Base-by-base conservation (phyloP, 805 yeast genomes). In the Yarrowia sp. region DNA sequence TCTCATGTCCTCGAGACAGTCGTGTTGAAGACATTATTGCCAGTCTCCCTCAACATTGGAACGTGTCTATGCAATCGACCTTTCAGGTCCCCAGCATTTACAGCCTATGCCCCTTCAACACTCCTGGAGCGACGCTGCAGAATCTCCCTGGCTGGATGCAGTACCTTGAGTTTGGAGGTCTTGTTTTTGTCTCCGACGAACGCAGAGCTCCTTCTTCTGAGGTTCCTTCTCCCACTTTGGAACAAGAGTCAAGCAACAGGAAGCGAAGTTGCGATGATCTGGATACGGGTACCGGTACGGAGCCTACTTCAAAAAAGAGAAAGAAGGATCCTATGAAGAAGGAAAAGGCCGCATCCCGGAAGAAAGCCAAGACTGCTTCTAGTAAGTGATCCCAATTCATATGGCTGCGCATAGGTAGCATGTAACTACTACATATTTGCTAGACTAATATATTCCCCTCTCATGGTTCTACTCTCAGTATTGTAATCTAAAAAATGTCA, bases 401-500 rank as follows among this genome's bases (percentile, higher is more conserved):
- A 22, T 22, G 28, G 28, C 28, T 22, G 28, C 28, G 28, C 5
- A 22, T 22, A 3, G 28, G 5, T 22, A 22, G 28, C 28, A 22
- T 22, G 28, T 22, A 22, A 22, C 28, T 22, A 5, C 28, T 22
- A 22, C 28, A 22, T 22, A 22, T 22, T 22, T 22, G 28, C 28
- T 22, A 22, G 3, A 22, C 28, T 22, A 22, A 3, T 22, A 22
- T 22, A 22, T 22, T 22, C 28, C 5, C 5, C 28, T 5, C 28
- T 22, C 28, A 5, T 22, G 28, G 28, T 22, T 22, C 28, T 22
- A 22, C 28, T 22, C 28, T 22, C 28, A 22, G 28, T 22, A 22
- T 5, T 22, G 28, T 47, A 47, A 47, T 47, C 53, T 47, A 47
- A 47, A 38, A 47, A 47, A 38, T 47, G 53, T 47, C 53, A 47